Conservation (phyloP, 1,139 yeast species). For the Saccharomycopsis hybrid region DNA sequence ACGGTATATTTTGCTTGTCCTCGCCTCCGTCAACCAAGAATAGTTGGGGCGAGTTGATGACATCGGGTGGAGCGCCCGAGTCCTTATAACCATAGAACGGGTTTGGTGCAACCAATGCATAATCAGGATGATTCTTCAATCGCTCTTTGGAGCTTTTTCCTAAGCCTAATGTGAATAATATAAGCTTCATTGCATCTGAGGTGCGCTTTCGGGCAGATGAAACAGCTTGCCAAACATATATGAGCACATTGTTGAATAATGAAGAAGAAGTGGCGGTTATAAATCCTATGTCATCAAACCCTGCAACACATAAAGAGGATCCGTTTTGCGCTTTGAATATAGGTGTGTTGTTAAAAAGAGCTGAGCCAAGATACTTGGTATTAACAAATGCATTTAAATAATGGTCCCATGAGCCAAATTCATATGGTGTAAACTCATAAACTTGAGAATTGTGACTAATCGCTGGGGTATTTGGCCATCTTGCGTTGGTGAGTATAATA, state of each 20-base stretch:
- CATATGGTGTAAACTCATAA: conserved; percentile 58
- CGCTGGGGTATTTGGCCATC: conserved; percentile 28
- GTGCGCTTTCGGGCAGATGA: conserved; percentile 13
- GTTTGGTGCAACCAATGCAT: conserved; percentile 36
- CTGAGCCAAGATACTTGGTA: conserved; percentile 48
- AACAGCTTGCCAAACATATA: conserved; percentile 23
- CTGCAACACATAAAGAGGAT: conserved; percentile 39
- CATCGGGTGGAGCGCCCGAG: conserved; percentile 23
- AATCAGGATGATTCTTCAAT: conserved; percentile 23
- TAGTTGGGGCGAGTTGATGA: conserved; percentile 24
- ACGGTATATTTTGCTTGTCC: conserved; percentile 57
- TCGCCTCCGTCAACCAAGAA: conserved; percentile 65
- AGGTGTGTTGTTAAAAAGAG: conserved; percentile 32
- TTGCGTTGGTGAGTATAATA: conserved; percentile 35
- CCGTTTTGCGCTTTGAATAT: conserved; percentile 13
- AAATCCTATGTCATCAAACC: conserved; percentile 68
- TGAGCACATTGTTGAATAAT: conserved; percentile 51
- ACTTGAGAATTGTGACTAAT: conserved; percentile 29
- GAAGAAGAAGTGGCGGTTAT: conserved; percentile 70
- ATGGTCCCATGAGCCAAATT: conserved; percentile 65
- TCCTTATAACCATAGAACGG: conserved; percentile 51
- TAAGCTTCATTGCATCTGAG: conserved; percentile 12
- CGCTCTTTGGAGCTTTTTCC: conserved; percentile 2
- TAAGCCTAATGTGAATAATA: conserved; percentile 16
- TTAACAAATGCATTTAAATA: conserved; percentile 45